A percentile compares a stretch with the other conserved stretches of the same genome.
Evolutionary conservation across 352 stramenopile genomes (phyloP).

Genomic region (Hyaloperonospora arabidopsidis): DNA sequence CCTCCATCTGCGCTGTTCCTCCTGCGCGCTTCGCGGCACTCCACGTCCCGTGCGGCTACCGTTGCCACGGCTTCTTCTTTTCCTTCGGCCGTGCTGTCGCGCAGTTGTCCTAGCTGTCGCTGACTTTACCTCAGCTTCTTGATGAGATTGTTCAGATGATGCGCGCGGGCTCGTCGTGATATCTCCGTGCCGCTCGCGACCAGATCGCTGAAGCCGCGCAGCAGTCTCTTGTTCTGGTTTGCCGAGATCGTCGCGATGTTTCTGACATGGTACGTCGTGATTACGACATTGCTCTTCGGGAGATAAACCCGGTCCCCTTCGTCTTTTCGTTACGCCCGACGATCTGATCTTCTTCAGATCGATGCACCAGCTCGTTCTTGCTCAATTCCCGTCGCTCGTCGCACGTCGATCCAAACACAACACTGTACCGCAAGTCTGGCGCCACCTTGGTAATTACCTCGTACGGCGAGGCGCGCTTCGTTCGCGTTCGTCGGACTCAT

Average conservation of each 20-base stretch:
- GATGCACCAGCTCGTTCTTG: too few species aligned
- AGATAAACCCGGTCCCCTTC: neutral
- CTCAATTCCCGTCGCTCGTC: neutral
- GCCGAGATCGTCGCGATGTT: neutral
- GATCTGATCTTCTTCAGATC: too few species aligned
- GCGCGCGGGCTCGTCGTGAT: too few species aligned
- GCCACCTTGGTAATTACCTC: neutral
- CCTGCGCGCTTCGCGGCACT: too few species aligned
- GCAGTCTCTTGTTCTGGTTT: neutral
- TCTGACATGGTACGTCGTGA: neutral
- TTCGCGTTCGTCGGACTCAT: conserved; percentile 16
- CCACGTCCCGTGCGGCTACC: too few species aligned
- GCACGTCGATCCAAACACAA: neutral
- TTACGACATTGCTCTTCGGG: neutral
- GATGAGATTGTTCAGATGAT: too few species aligned
- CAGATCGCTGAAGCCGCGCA: neutral
- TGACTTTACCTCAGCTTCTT: too few species aligned
- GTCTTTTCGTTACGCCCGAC: neutral
- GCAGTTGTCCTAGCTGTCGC: too few species aligned
- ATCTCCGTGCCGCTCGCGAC: too few species aligned
- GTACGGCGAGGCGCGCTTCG: conserved; percentile 1
- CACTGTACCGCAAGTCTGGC: neutral
- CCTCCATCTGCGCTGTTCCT: too few species aligned
- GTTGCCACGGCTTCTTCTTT: too few species aligned
- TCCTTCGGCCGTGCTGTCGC: too few species aligned